Percentiles rank a stretch among this genome's conserved stretches.
phyloP scores from a whole-genome alignment of 257 asterid genomes.

The Leonotis leonurus region DNA sequence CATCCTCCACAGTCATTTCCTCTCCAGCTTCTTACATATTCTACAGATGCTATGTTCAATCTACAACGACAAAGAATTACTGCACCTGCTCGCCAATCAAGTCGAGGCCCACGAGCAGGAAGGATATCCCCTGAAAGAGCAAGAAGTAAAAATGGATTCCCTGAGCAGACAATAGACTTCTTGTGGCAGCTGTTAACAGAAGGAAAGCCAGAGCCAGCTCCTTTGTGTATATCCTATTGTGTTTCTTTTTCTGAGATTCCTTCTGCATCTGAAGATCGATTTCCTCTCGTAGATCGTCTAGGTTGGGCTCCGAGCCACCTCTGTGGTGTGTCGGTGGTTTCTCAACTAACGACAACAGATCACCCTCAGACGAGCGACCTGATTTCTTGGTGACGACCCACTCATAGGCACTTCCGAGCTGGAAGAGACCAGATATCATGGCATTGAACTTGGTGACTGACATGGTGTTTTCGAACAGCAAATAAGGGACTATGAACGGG shows the following conservation, averaged over 20 bases:
- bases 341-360: constrained; percentile 45
- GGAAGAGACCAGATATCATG: constrained; percentile 90
- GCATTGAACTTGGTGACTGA: constrained; percentile 94
- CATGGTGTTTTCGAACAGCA: constrained; percentile 89
- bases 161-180: constrained; percentile 85
- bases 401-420: constrained; percentile 82
- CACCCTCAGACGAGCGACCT: constrained; percentile 81
- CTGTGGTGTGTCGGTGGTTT: constrained; percentile 46
- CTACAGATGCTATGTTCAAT: no score
- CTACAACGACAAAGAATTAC: constrained; percentile 5
- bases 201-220: constrained; percentile 77
- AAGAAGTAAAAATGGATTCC: constrained; percentile 90
- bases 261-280: constrained; percentile 31
- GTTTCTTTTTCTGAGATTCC: constrained; percentile 49
- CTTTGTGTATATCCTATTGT: constrained; percentile 67
- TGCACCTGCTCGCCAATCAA: constrained; percentile 87
- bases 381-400: constrained; percentile 96
- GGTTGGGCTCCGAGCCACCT: constrained; percentile 58
- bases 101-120: constrained; percentile 81
- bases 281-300: constrained; percentile 55
- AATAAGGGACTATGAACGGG: constrained; percentile 87
- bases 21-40: constrained; percentile 11
- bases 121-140: constrained; percentile 86
- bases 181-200: constrained; percentile 70
- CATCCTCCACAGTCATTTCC: not conserved